phyloP scores from a whole-genome alignment of 2,329 filamentous ascomycete genomes.

The Fusarium clavum region DNA sequence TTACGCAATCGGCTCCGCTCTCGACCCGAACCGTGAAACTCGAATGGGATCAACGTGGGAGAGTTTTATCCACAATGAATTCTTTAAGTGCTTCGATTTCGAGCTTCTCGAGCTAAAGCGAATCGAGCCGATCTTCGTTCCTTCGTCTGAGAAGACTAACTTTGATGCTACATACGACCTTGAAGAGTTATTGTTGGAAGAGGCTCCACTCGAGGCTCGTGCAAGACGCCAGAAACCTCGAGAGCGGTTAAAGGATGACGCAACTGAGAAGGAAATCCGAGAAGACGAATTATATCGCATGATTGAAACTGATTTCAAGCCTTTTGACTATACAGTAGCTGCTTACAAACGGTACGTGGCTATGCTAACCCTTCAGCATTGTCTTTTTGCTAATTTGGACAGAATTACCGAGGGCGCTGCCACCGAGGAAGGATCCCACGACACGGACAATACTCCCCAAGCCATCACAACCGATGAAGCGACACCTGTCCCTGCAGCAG shows the following conservation, averaged over 20 bases:
- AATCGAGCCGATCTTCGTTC: conserved; percentile 90
- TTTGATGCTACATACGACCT: conserved; percentile 98
- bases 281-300: conserved; percentile 94
- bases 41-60: conserved; percentile 90
- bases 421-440: conserved; percentile 24
- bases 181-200: conserved; percentile 91
- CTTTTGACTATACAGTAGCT: conserved; percentile 92
- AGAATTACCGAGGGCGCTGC: conserved; percentile 54
- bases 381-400: conserved; percentile 33
- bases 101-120: conserved; percentile 85
- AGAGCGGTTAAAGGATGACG: conserved; percentile 91
- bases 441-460: conserved; percentile 51
- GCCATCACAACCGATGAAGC: conserved; percentile 66
- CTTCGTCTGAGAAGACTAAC: conserved; percentile 97
- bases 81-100: conserved; percentile 90
- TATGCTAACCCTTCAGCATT: not conserved
- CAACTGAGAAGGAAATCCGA: conserved; percentile 92
- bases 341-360: conserved; percentile 78
- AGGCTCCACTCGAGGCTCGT: conserved; percentile 92
- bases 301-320: conserved; percentile 93
- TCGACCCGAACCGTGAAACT: conserved; percentile 82
- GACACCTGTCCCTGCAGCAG: conserved; percentile 53
- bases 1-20: conserved; percentile 85
- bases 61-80: conserved; percentile 87
- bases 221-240: conserved; percentile 93